A percentile compares a stretch with the other conserved stretches of the same genome.
These are phyloP conservation scores for Trametes elegans DNA, from an alignment of 768 basidiomycete species.

Conservation along the genomic window DNA sequence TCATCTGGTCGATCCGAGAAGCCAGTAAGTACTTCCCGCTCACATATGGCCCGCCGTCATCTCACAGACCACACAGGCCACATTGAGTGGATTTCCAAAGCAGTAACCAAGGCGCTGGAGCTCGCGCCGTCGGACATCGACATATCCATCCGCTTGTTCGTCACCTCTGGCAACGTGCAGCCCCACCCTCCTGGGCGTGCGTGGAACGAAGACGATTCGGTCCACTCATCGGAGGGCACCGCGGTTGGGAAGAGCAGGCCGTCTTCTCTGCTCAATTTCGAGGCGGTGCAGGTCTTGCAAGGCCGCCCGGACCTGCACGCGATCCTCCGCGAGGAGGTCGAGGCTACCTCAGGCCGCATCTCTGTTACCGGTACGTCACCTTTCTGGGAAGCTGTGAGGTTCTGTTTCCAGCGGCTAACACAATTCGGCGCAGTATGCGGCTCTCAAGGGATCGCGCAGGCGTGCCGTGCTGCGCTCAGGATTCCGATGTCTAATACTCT, in stretches of 20 bases:
- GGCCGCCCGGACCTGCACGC: conserved; percentile 44
- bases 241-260: conserved; percentile 17
- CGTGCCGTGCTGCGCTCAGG: conserved; percentile 41
- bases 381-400: neutral
- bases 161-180: conserved; percentile 31
- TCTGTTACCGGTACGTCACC: conserved; percentile 49
- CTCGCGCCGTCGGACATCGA: conserved; percentile 30
- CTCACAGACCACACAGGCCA: conserved; percentile 30
- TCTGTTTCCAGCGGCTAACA: neutral
- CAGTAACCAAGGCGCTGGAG: conserved; percentile 33
- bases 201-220: conserved; percentile 23
- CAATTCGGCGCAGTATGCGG: conserved; percentile 60
- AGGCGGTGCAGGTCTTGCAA: conserved; percentile 28
- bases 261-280: conserved; percentile 24
- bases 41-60: neutral
- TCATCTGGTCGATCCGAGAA: conserved; percentile 45
- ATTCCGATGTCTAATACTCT: conserved; percentile 35
- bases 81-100: conserved; percentile 45
- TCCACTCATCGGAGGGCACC: conserved; percentile 1
- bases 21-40: conserved; percentile 27
- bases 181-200: conserved; percentile 16
- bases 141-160: conserved; percentile 41
- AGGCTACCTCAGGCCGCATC: conserved; percentile 35
- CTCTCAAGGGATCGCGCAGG: conserved; percentile 36
- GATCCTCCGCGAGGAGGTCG: conserved; percentile 39